Percentiles rank a stretch among this genome's conserved stretches.
phyloP scores from a whole-genome alignment of 2,329 filamentous ascomycete species.

The Beauveria caledonica region DNA sequence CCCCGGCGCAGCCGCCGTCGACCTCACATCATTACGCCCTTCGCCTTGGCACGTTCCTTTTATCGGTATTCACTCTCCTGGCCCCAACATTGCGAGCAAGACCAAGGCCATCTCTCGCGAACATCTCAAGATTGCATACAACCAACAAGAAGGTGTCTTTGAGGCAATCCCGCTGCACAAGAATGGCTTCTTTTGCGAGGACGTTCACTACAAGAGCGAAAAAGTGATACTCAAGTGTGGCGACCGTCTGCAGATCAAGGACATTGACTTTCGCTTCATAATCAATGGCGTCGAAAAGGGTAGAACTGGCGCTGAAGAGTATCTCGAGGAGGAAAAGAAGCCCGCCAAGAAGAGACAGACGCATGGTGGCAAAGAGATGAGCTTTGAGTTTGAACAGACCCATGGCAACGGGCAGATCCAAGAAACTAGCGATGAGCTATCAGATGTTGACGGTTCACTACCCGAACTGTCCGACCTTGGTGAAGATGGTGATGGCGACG shows the following conservation, averaged over 20 bases:
- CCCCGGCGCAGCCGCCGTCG: slow-evolving; percentile 49
- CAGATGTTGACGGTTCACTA: slow-evolving; percentile 34
- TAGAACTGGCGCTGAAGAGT: slow-evolving; percentile 49
- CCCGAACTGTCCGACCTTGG: slow-evolving; percentile 32
- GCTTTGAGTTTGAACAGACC: slow-evolving; percentile 61
- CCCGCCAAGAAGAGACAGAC: slow-evolving; percentile 39
- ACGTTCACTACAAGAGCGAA: slow-evolving; percentile 46
- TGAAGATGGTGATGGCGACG: slow-evolving; percentile 28
- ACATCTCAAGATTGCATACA: slow-evolving; percentile 66
- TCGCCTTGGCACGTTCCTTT: slow-evolving; percentile 56
- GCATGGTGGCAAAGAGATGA: slow-evolving; percentile 60
- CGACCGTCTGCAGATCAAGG: slow-evolving; percentile 62
- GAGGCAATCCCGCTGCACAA: slow-evolving; percentile 53
- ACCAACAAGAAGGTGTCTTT: slow-evolving; percentile 53
- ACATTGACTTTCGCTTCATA: slow-evolving; percentile 58
- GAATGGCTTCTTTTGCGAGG: slow-evolving; percentile 64
- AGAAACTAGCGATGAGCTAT: slow-evolving; percentile 47
- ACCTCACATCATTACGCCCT: slow-evolving; percentile 51
- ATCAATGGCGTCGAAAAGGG: slow-evolving; percentile 56
- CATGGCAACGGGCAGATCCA: slow-evolving; percentile 48
- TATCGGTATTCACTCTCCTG: slow-evolving; percentile 64
- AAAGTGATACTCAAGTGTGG: slow-evolving; percentile 54
- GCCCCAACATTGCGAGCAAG: slow-evolving; percentile 49
- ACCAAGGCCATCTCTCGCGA: slow-evolving; percentile 68
- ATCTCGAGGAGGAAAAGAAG: slow-evolving; percentile 23